Evolutionary conservation across 495 filamentous ascomycete genomes (phyloP), one percentile per base, ranked within the genome.

Genomic region (Penicillium psychrofluorescens): DNA sequence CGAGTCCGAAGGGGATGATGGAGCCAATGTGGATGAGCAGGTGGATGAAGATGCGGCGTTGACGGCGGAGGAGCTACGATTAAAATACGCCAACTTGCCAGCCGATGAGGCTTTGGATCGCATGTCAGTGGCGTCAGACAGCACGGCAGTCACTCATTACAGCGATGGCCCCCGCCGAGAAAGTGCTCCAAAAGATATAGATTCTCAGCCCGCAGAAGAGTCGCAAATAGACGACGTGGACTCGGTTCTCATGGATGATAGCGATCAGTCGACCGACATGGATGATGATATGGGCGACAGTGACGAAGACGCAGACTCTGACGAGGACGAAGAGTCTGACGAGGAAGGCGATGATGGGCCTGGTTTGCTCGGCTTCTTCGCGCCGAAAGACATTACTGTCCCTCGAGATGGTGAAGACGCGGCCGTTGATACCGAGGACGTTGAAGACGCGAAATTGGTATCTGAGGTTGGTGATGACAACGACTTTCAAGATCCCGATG

Each of bases 241-340:
- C 54, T 71, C 76, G 15, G 68, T 76, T 27, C 64, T 88, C 33
- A 65, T 83, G 54, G 84, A 87, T 45, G 84, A 86, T 44, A 86
- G 78, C 34, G 88, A 92, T 52, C 84, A 85, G 48, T 92, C 87
- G 8, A 82, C 86, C 7, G 86, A 91, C 46, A 95, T 95, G 90
- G 83, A 90, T 51, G 84, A 90, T 54, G 86, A 91, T 49, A 77
- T 86, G 62, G 80, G 79, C 22, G 83, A 85, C 29, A 83, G 72
- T 33, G 82, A 85, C 35, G 78, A 81, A 8, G 70, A 76, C 11
- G 67, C 62, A 13, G 73, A 68, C 13, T 62, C 60, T 22, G 69
- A 63, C 11, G 78, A 76, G 6, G 71, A 69, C 27, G 68, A 60
- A 1, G 59, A 64, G 8, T 73, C 66, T 11, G 65, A 64, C 12